Conservation (phyloP, 495 filamentous ascomycete genomes). For the Aspergillus campestris region DNA sequence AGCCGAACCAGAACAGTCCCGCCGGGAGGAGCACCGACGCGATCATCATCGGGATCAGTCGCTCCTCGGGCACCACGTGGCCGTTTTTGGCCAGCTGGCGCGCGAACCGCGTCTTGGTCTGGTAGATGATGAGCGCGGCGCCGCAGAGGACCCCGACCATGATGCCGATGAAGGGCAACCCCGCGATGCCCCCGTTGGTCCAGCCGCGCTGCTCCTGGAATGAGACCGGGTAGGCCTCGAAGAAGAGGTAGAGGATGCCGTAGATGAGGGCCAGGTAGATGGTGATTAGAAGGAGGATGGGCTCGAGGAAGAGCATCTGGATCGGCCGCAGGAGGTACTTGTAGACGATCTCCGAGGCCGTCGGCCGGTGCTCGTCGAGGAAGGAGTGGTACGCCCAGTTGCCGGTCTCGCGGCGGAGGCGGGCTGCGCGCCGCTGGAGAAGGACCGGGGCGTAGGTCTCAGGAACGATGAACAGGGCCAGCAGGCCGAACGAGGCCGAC, state of each 20-base stretch:
- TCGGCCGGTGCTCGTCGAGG: conserved; percentile 46
- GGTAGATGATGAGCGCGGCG: conserved; percentile 36
- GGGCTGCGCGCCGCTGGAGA: conserved; percentile 46
- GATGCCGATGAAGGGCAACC: conserved; percentile 53
- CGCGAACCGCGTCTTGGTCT: conserved; percentile 45
- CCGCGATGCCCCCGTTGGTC: conserved; percentile 37
- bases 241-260: conserved; percentile 56
- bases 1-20: conserved; percentile 59
- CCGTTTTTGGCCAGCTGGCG: conserved; percentile 41
- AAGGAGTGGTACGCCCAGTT: conserved; percentile 54
- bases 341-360: conserved; percentile 33
- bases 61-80: conserved; percentile 47
- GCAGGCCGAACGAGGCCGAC: conserved; percentile 36
- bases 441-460: conserved; percentile 56
- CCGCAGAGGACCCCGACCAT: conserved; percentile 47
- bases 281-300: conserved; percentile 48
- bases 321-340: conserved; percentile 54
- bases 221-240: conserved; percentile 51
- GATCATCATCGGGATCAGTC: conserved; percentile 50
- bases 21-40: conserved; percentile 47
- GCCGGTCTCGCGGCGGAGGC: conserved; percentile 49
- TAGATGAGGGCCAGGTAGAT: conserved; percentile 48
- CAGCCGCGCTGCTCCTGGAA: conserved; percentile 47
- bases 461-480: conserved; percentile 43
- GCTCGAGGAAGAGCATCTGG: conserved; percentile 50